Evolutionary conservation across 2,329 filamentous ascomycete species (phyloP), one percentile per base, ranked within the genome.

Genomic region (Nothophaeocryptopus gaeumannii): DNA sequence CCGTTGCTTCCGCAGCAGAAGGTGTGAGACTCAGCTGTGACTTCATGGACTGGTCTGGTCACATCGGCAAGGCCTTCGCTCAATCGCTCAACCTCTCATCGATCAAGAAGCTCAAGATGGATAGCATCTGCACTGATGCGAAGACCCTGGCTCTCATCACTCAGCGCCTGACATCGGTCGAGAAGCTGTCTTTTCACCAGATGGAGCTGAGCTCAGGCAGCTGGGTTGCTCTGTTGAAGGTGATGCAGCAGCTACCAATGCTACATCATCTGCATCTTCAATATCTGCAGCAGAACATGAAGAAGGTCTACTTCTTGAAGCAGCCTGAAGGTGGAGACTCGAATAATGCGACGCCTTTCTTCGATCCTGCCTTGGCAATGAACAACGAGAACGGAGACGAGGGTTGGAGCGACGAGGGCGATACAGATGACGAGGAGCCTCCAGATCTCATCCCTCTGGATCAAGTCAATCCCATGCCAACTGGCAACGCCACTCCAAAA

Each of bases 251-350:
- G 20, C 45, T 64, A 26, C 49, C 55, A 9, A 16, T 47, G 5
- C 49, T 65, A 14, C 16, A 58, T 3, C 63, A 66, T 32, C 50
- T 66, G 9, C 61, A 66, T 37, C 52, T 66, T 10, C 56, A 57
- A 48, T 64, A 56, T 32, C 47, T 61, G 8, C 48, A 45, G 8
- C 58, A 62, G 34, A 39, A n/a, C 12, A 47, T 50, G n/a, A 39
- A 48, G 33, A 62, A 58, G 41, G 56, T 51, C 3, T 65, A 54
- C 51, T 64, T 66, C 47, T 42, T 65, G 13, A 43, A 58, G 35
- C 60, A 63, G 16, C 38, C 15, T 1, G 56, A 60, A 5, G 34
- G 37, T 9, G 51, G 45, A 10, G 14, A 40, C 14, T 29, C 33
- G 26, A 44, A 15, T 13, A 14, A 31, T 30, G 30, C 30, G 8